These are phyloP conservation scores for Diaporthe australafricana DNA, from an alignment of 2,329 filamentous ascomycete species.

Conservation along the genomic window DNA sequence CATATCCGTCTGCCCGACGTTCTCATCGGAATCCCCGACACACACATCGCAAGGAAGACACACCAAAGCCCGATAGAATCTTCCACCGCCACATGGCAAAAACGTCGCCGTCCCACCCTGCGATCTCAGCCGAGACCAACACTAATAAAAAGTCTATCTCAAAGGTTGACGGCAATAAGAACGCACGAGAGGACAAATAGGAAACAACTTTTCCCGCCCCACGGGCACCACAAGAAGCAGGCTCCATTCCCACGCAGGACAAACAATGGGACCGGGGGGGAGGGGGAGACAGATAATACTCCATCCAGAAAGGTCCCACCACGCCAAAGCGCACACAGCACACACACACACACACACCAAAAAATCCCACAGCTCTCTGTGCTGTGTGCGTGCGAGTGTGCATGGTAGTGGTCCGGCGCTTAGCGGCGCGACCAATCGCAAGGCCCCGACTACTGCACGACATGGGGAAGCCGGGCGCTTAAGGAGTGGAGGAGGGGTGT, in stretches of 20 bases:
- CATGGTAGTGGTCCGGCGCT: conserved; percentile 23
- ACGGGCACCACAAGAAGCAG: background rate
- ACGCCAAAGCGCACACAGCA: background rate
- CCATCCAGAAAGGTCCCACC: background rate
- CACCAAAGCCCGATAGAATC: background rate
- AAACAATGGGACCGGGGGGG: too few species aligned
- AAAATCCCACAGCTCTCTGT: background rate
- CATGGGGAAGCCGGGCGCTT: conserved; percentile 38
- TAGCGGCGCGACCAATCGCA: background rate
- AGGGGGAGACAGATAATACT: too few species aligned
- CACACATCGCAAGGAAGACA: too few species aligned
- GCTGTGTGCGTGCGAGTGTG: conserved; percentile 4
- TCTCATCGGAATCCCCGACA: too few species aligned
- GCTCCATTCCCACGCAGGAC: background rate
- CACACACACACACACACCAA: background rate
- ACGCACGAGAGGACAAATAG: background rate
- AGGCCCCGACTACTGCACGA: conserved; percentile 31
- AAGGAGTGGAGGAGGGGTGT: background rate
- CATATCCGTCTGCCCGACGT: too few species aligned
- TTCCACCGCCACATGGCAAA: conserved; percentile 10
- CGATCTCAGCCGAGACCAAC: background rate
- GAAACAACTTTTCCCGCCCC: background rate
- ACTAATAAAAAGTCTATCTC: conserved; percentile 3
- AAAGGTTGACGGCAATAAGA: background rate
- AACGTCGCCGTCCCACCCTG: background rate